These are phyloP conservation scores for Gossypium raimondii DNA, from an alignment of 345 rosid genomes.

Conservation along the genomic window DNA sequence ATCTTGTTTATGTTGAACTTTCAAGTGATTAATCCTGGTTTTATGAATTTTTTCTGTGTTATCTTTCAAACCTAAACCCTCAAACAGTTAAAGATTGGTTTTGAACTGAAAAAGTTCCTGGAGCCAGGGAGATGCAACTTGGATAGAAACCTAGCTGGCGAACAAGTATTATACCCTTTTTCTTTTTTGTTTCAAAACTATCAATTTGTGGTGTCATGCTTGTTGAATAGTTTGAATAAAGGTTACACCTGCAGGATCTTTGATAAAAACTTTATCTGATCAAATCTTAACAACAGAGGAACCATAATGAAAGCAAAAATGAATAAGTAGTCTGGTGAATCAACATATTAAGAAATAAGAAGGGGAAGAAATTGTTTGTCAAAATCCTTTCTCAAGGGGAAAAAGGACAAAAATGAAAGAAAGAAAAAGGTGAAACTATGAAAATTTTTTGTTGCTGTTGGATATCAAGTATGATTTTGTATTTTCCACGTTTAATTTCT, in stretches of 20 bases:
- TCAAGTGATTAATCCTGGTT: background rate
- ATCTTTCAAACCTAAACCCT: background rate
- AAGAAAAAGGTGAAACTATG: background rate
- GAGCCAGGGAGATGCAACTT: background rate
- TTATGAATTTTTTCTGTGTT: background rate
- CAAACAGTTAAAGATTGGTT: background rate
- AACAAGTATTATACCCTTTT: background rate
- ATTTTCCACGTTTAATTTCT: background rate
- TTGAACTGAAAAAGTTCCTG: background rate
- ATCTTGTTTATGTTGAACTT: background rate
- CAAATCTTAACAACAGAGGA: background rate
- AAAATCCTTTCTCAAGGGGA: background rate
- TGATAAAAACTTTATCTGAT: background rate
- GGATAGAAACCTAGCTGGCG: background rate
- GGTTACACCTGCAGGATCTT: background rate
- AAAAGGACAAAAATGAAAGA: background rate
- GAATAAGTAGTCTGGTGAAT: constrained; percentile 12
- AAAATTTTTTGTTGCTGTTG: background rate
- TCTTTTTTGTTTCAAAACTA: background rate
- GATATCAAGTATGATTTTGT: background rate
- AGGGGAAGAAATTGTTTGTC: background rate
- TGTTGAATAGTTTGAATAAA: background rate
- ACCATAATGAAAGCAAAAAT: background rate
- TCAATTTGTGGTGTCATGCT: background rate
- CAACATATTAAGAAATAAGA: background rate